These are phyloP conservation scores for Epithemia pelagica DNA, from an alignment of 108 stramenopile species.

Conservation along the genomic window DNA sequence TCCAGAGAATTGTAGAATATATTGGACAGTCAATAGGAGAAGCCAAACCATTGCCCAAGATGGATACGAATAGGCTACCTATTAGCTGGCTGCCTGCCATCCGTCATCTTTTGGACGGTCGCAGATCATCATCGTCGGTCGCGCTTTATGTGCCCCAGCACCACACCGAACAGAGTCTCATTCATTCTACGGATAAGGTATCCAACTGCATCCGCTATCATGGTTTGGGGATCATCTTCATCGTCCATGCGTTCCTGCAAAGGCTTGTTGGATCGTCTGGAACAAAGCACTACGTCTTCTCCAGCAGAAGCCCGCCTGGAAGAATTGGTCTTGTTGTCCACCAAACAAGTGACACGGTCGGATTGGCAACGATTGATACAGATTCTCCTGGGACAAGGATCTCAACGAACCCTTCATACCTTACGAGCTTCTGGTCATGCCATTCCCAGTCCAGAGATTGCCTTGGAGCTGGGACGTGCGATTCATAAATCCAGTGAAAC, in stretches of 20 bases:
- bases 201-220: too few species aligned
- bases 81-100: too few species aligned
- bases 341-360: conserved; percentile 36
- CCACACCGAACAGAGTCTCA: too few species aligned
- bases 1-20: not conserved
- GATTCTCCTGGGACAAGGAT: not conserved
- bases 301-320: too few species aligned
- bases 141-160: too few species aligned
- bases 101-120: too few species aligned
- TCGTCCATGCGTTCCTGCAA: conserved; percentile 19
- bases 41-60: too few species aligned
- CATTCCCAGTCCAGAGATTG: conserved; percentile 16
- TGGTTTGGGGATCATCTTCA: conserved; percentile 14
- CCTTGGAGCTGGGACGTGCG: conserved; percentile 37
- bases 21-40: not conserved
- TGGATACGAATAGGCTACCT: too few species aligned
- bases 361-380: not conserved
- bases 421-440: conserved; percentile 69
- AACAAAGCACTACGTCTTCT: conserved; percentile 52
- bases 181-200: too few species aligned
- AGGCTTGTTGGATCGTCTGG: conserved; percentile 48
- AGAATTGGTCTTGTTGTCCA: conserved; percentile 59
- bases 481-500: conserved; percentile 6
- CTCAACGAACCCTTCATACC: not conserved
- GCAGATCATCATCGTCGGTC: too few species aligned